Conservation (phyloP, 1,139 yeast species). For the Debaryomyces robertsiae region DNA sequence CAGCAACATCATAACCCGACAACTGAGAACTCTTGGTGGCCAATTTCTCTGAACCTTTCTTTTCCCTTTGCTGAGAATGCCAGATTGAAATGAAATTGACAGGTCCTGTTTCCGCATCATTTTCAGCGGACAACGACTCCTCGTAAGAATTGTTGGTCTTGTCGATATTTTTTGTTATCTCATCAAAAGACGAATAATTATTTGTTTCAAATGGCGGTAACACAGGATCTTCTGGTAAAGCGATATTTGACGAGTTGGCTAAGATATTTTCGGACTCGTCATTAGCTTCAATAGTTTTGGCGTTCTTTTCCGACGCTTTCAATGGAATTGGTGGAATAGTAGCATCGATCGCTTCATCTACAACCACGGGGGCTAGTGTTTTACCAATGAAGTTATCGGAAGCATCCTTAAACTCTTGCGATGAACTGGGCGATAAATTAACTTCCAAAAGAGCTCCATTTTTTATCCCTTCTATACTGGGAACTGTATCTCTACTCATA, state of each 20-base stretch:
- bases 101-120: constrained; percentile 35
- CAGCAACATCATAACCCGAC: constrained; percentile 6
- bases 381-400: constrained; percentile 19
- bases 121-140: constrained; percentile 47
- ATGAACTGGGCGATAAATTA: constrained; percentile 20
- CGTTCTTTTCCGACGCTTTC: constrained; percentile 9
- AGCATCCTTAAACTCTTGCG: constrained; percentile 22
- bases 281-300: constrained; percentile 11
- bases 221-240: constrained; percentile 41
- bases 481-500: neutral
- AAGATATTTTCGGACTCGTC: constrained; percentile 18
- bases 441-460: constrained; percentile 13
- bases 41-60: constrained; percentile 17
- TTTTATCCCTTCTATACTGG: neutral
- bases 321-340: constrained; percentile 20
- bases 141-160: constrained; percentile 34
- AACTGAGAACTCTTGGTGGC: constrained; percentile 14
- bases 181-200: constrained; percentile 41
- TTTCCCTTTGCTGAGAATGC: constrained; percentile 41
- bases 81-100: constrained; percentile 43
- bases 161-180: constrained; percentile 31
- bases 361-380: constrained; percentile 28
- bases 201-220: constrained; percentile 42
- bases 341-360: constrained; percentile 23
- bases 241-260: constrained; percentile 49